Conservation (phyloP, 352 stramenopile genomes). For the Globisporangium spinosum region DNA sequence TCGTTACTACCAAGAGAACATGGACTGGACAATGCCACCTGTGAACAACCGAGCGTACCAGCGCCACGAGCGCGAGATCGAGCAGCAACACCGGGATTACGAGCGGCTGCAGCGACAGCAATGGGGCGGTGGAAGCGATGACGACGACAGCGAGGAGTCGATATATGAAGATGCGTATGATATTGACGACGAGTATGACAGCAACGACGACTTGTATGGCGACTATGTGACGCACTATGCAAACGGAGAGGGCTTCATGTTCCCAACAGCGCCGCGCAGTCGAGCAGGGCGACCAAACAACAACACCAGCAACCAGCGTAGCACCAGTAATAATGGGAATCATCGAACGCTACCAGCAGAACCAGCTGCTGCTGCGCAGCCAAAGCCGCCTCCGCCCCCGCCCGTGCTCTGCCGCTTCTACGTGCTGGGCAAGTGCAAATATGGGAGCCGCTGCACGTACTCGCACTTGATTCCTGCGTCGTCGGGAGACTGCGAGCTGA, state of each 20-base stretch:
- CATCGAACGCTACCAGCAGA: neutral
- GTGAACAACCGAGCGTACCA: neutral
- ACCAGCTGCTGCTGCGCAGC: neutral
- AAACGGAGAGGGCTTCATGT: neutral
- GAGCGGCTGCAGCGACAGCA: neutral
- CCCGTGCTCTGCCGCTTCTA: slow-evolving; percentile 65
- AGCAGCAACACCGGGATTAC: neutral
- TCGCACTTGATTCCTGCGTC: slow-evolving; percentile 46
- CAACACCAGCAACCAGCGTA: neutral
- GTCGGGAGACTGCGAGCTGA: slow-evolving; percentile 27
- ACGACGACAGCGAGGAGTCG: neutral
- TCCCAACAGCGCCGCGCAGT: neutral
- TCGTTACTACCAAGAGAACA: neutral
- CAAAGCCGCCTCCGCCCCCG: slow-evolving; percentile 21
- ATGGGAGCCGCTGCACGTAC: slow-evolving; percentile 70
- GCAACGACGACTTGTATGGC: slow-evolving; percentile 10
- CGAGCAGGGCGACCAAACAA: neutral
- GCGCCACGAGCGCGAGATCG: neutral
- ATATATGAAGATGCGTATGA: slow-evolving; percentile 13
- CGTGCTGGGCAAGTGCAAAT: slow-evolving; percentile 73
- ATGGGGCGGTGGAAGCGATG: neutral
- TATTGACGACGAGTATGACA: slow-evolving; percentile 12
- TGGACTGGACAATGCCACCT: neutral
- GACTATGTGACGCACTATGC: slow-evolving; percentile 9
- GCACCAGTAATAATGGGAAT: neutral